phyloP scores from a whole-genome alignment of 495 filamentous ascomycete species.

The Amphirosellinia nigrospora region DNA sequence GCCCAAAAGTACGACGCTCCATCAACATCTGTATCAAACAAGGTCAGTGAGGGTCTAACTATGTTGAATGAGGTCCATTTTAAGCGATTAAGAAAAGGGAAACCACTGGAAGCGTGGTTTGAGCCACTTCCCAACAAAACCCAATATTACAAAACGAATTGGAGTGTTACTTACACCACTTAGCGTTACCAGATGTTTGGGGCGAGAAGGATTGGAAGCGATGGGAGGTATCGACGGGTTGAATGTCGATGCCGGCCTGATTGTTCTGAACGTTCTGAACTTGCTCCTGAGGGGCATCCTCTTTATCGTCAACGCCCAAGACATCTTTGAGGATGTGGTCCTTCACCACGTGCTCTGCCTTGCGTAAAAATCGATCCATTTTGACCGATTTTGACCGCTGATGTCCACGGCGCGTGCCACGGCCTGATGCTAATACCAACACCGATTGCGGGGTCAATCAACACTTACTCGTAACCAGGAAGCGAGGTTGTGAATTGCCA shows the following conservation, averaged over 20 bases:
- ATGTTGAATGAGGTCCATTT: background rate
- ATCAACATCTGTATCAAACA: constrained; percentile 65
- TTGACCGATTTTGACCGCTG: constrained; percentile 32
- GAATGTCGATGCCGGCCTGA: too few relatives aligned
- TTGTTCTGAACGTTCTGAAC: constrained; percentile 50
- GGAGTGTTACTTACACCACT: constrained; percentile 65
- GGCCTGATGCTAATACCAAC: background rate
- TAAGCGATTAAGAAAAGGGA: background rate
- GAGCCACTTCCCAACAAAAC: too few relatives aligned
- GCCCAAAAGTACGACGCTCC: constrained; percentile 93
- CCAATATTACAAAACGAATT: too few relatives aligned
- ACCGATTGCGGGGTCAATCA: background rate
- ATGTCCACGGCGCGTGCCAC: background rate
- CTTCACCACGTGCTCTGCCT: constrained; percentile 45
- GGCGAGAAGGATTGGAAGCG: constrained; percentile 86
- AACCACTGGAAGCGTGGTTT: background rate
- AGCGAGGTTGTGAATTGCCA: background rate
- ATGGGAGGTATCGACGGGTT: constrained; percentile 53
- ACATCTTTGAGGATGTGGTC: constrained; percentile 32
- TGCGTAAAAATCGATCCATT: constrained; percentile 42
- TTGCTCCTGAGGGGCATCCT: constrained; percentile 33
- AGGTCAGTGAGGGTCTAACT: background rate
- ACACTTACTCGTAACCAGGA: too few relatives aligned
- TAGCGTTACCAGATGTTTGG: constrained; percentile 85
- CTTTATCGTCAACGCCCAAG: constrained; percentile 31